A percentile compares a stretch with the other conserved stretches of the same genome.
phyloP scores from a whole-genome alignment of 192 early-diverging fungal species.

The Dissophora globulifera region DNA sequence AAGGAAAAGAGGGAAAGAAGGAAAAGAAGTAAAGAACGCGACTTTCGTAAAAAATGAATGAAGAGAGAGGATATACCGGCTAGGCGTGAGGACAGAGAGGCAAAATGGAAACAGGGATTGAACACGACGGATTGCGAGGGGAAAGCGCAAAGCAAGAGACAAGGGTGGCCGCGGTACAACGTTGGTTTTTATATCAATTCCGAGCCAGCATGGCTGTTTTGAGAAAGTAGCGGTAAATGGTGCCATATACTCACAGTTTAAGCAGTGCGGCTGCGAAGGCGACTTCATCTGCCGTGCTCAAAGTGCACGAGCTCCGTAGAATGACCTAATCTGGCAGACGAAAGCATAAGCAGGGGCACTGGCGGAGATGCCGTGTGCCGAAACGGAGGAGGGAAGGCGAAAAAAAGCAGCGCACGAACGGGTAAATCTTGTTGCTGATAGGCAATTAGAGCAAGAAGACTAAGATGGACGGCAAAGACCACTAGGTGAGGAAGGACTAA shows the following conservation, averaged over 20 bases:
- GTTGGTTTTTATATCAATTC: constrained; percentile 17
- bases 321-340: not conserved
- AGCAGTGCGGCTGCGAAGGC: too few species aligned
- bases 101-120: not conserved
- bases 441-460: too few species aligned
- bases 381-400: too few species aligned
- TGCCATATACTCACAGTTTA: constrained; percentile 15
- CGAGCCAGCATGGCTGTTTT: not conserved
- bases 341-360: too few species aligned
- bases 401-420: too few species aligned
- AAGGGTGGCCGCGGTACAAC: too few species aligned
- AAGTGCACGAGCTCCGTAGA: not conserved
- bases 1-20: not conserved
- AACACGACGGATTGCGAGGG: not conserved
- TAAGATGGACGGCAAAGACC: not conserved
- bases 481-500: too few species aligned
- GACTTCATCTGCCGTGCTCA: not conserved
- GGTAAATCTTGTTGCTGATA: too few species aligned
- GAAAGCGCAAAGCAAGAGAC: not conserved
- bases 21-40: constrained; percentile 2
- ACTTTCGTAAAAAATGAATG: not conserved
- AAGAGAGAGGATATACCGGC: not conserved
- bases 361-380: too few species aligned
- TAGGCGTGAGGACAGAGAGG: not conserved
- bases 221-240: not conserved